A percentile compares a stretch with the other conserved stretches of the same genome.
phyloP scores from a whole-genome alignment of 148 eudicot genomes.

The Persicaria tinctoria region DNA sequence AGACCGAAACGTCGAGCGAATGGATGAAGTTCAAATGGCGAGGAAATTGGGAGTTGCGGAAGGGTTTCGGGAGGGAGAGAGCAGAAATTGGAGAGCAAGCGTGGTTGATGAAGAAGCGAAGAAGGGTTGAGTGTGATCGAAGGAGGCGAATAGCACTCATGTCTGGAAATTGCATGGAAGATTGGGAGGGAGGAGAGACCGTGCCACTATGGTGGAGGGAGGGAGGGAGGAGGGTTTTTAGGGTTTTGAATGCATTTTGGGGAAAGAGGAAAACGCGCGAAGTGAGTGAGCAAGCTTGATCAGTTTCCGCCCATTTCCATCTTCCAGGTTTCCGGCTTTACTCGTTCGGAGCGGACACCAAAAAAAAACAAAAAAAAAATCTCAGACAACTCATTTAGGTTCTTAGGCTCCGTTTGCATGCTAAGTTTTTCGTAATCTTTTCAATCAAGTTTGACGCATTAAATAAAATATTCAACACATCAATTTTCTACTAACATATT shows the following conservation, averaged over 20 bases:
- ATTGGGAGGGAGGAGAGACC: background rate
- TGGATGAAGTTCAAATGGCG: slow-evolving; percentile 25
- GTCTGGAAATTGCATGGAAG: slow-evolving; percentile 35
- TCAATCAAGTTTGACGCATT: too few relatives aligned
- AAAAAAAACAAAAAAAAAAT: too few relatives aligned
- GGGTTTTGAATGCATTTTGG: slow-evolving; percentile 16
- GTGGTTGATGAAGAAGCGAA: slow-evolving; percentile 3
- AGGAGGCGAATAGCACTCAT: slow-evolving; percentile 44
- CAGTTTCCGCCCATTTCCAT: background rate
- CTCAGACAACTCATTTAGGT: too few relatives aligned
- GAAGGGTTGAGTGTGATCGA: slow-evolving; percentile 23
- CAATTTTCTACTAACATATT: too few relatives aligned
- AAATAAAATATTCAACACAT: too few relatives aligned
- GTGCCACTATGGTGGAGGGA: background rate
- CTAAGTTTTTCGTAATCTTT: too few relatives aligned
- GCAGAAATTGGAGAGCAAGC: slow-evolving; percentile 4
- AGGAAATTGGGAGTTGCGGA: slow-evolving; percentile 25
- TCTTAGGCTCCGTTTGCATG: too few relatives aligned
- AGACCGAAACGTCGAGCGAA: slow-evolving; percentile 7
- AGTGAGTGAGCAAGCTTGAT: background rate
- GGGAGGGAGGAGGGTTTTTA: background rate
- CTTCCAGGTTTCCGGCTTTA: background rate
- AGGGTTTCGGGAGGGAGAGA: background rate
- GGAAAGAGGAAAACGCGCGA: slow-evolving; percentile 4
- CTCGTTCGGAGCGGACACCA: too few relatives aligned